phyloP scores from a whole-genome alignment of 2,329 filamentous ascomycete genomes.

The Verticillium dahliae region DNA sequence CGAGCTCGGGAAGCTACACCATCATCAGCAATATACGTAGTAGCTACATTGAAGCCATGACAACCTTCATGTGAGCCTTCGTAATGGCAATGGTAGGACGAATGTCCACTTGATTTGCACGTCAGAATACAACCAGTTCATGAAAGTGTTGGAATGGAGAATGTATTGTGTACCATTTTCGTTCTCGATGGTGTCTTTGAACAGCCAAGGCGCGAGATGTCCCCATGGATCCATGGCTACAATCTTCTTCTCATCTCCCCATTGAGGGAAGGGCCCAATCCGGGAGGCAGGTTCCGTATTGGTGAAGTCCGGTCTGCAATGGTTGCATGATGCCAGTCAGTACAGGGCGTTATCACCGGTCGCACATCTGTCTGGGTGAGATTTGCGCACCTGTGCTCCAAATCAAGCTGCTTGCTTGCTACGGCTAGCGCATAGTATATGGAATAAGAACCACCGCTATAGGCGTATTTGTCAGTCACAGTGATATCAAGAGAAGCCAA shows the following conservation, averaged over 20 bases:
- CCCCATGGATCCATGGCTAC: conserved; percentile 96
- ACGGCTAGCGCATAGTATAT: conserved; percentile 93
- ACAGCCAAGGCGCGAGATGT: conserved; percentile 79
- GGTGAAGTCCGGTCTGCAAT: conserved; percentile 49
- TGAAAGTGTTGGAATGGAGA: conserved; percentile 20
- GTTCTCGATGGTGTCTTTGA: conserved; percentile 69
- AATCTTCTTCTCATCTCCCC: conserved; percentile 87
- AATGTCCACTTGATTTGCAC: conserved; percentile 57
- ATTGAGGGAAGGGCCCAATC: conserved; percentile 84
- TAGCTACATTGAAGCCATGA: conserved; percentile 39
- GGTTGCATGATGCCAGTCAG: conserved; percentile 3
- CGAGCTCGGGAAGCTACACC: conserved; percentile 72
- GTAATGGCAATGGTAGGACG: conserved; percentile 89
- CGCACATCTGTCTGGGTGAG: neutral
- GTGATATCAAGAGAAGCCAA: neutral
- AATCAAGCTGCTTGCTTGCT: conserved; percentile 80
- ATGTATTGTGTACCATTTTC: conserved; percentile 50
- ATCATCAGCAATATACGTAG: conserved; percentile 3
- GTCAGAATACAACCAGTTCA: conserved; percentile 23
- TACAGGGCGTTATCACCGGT: neutral
- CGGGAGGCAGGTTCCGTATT: conserved; percentile 86
- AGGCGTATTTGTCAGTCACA: neutral
- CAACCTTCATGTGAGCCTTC: conserved; percentile 80
- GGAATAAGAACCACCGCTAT: conserved; percentile 78
- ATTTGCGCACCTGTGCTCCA: conserved; percentile 59